These are phyloP conservation scores for Sphaerostilbella broomeana DNA, from an alignment of 2,329 filamentous ascomycete species.

Conservation along the genomic window DNA sequence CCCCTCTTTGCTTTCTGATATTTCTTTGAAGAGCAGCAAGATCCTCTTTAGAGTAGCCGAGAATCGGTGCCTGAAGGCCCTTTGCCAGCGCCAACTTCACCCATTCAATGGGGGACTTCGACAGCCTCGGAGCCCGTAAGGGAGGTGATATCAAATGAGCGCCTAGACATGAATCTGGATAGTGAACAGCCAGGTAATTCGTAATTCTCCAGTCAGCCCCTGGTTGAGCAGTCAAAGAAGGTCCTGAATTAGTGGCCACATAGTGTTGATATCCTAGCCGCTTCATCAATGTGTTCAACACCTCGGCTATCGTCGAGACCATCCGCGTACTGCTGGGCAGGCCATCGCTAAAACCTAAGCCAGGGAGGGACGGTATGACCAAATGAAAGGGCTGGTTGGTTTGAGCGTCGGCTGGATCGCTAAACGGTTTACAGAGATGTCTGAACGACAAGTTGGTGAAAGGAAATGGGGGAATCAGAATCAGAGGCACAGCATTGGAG, in stretches of 20 bases:
- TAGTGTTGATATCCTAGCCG: slow-evolving; percentile 54
- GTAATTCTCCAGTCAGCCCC: slow-evolving; percentile 47
- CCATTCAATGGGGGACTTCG: slow-evolving; percentile 41
- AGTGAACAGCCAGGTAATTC: slow-evolving; percentile 40
- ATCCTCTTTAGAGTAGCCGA: slow-evolving; percentile 51
- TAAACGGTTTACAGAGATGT: slow-evolving; percentile 49
- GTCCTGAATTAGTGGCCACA: slow-evolving; percentile 48
- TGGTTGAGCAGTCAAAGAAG: slow-evolving; percentile 37
- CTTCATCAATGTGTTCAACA: slow-evolving; percentile 54
- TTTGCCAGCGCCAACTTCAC: slow-evolving; percentile 50
- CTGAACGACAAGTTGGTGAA: slow-evolving; percentile 55
- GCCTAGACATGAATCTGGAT: slow-evolving; percentile 48
- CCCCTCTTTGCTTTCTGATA: slow-evolving; percentile 13
- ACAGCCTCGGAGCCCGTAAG: slow-evolving; percentile 41
- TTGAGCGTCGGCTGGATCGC: slow-evolving; percentile 42
- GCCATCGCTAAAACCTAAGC: slow-evolving; percentile 61
- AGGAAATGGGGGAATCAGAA: slow-evolving; percentile 60
- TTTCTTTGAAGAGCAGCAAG: slow-evolving; percentile 34
- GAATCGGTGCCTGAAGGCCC: slow-evolving; percentile 40
- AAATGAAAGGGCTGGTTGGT: slow-evolving; percentile 53
- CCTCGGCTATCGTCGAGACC: slow-evolving; percentile 45
- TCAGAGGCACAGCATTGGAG: slow-evolving; percentile 51
- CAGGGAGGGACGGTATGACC: slow-evolving; percentile 60
- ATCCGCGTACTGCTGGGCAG: slow-evolving; percentile 43
- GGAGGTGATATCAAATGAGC: slow-evolving; percentile 55